Conservation (phyloP, 1,284 basidiomycete genomes). For the Ustilago lituana region DNA sequence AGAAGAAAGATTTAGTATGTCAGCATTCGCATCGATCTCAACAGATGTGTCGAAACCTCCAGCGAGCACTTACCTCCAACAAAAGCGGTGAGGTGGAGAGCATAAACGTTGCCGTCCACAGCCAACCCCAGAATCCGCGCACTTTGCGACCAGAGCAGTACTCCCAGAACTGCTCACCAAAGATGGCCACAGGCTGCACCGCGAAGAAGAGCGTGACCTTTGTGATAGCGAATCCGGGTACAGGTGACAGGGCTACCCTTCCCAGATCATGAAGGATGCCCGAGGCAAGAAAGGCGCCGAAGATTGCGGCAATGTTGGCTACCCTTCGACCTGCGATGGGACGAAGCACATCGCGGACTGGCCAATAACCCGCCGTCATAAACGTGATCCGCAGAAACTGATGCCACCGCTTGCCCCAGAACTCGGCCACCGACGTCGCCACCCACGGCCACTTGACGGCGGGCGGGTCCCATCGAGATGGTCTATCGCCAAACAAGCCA, state of each 20-base stretch:
- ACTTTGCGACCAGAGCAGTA: constrained; percentile 11
- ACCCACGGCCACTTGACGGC: constrained; percentile 12
- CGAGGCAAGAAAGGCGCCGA: constrained; percentile 31
- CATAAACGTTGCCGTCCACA: constrained; percentile 25
- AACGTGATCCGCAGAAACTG: constrained; percentile 34
- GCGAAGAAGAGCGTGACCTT: constrained; percentile 22
- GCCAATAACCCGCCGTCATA: constrained; percentile 27
- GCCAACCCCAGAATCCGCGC: constrained; percentile 26
- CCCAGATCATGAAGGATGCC: constrained; percentile 39
- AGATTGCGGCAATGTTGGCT: constrained; percentile 16
- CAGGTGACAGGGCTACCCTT: constrained; percentile 10
- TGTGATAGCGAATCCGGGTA: constrained; percentile 2
- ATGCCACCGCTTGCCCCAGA: constrained; percentile 47
- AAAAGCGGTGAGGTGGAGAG: constrained; percentile 13
- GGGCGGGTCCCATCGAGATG: constrained; percentile 31
- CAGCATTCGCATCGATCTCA: background rate
- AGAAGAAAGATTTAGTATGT: background rate
- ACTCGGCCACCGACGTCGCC: constrained; percentile 21
- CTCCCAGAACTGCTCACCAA: constrained; percentile 28
- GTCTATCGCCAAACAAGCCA: constrained; percentile 8
- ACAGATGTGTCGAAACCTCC: too few species aligned
- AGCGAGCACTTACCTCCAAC: constrained; percentile 9
- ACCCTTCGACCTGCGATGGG: constrained; percentile 6
- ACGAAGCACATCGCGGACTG: constrained; percentile 1
- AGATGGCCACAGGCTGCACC: constrained; percentile 20